These are phyloP conservation scores for Alternaria metachromatica DNA, from an alignment of 2,329 filamentous ascomycete genomes.

Conservation along the genomic window DNA sequence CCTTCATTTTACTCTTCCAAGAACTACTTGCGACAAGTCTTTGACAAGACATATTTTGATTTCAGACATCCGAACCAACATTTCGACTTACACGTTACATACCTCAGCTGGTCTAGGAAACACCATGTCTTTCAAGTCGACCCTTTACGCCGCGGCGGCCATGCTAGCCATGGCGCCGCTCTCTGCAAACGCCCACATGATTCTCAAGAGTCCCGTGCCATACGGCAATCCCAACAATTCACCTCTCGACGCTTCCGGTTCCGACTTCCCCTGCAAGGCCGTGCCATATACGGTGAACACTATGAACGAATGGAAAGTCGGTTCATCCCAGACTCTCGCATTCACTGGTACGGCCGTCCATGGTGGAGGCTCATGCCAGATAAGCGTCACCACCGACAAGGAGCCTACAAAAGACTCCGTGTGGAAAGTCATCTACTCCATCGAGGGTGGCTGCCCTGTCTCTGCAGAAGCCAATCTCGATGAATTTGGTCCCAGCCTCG, in stretches of 20 bases:
- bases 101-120: constrained; percentile 13
- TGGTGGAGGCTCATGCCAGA: constrained; percentile 88
- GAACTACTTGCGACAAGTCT: constrained; percentile 7
- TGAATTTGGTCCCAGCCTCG: constrained; percentile 48
- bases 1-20: not conserved
- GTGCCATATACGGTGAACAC: constrained; percentile 49
- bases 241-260: constrained; percentile 65
- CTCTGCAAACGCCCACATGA: constrained; percentile 74
- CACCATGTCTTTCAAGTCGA: constrained; percentile 14
- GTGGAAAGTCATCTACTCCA: constrained; percentile 90
- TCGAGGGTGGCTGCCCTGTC: constrained; percentile 80
- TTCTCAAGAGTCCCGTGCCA: constrained; percentile 72
- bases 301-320: constrained; percentile 69
- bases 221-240: constrained; percentile 64
- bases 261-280: constrained; percentile 82
- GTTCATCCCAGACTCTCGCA: constrained; percentile 64
- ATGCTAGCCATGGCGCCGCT: constrained; percentile 57
- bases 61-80: constrained; percentile 1
- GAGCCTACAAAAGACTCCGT: constrained; percentile 69
- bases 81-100: constrained; percentile 5
- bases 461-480: constrained; percentile 11
- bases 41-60: constrained; percentile 4
- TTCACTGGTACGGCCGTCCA: constrained; percentile 80
- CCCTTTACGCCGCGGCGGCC: constrained; percentile 20
- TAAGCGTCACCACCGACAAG: constrained; percentile 79